phyloP scores from a whole-genome alignment of 116 monocot genomes.

The Cymodocea nodosa region DNA sequence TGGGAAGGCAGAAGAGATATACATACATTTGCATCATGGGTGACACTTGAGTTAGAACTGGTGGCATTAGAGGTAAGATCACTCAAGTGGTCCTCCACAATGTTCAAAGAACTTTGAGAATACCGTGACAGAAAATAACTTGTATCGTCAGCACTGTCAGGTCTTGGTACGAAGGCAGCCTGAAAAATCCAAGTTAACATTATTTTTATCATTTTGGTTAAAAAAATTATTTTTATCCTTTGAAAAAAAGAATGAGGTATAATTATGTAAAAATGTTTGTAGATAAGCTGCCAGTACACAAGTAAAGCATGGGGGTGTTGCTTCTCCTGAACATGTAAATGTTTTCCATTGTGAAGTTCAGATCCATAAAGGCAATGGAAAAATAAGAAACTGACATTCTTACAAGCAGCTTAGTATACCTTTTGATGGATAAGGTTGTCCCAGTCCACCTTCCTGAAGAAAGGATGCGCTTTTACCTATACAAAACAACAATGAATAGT shows the following conservation, averaged over 20 bases:
- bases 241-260: too few relatives aligned
- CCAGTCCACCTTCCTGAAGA: conserved; percentile 62
- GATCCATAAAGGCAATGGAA: neutral
- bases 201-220: too few relatives aligned
- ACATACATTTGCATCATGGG: conserved; percentile 24
- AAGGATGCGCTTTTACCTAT: conserved; percentile 61
- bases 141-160: conserved; percentile 63
- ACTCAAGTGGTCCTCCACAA: conserved; percentile 26
- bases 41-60: conserved; percentile 20
- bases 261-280: too few relatives aligned
- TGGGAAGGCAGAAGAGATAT: neutral
- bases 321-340: too few relatives aligned
- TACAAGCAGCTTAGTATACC: conserved; percentile 18
- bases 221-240: too few relatives aligned
- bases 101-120: conserved; percentile 23
- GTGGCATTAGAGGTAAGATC: conserved; percentile 28
- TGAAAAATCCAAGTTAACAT: conserved; percentile 11
- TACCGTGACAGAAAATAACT: conserved; percentile 64
- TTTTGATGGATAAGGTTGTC: conserved; percentile 47
- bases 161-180: conserved; percentile 71
- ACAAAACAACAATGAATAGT: neutral
- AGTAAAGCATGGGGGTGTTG: too few relatives aligned
- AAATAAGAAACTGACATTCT: neutral
- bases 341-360: too few relatives aligned
- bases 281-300: too few relatives aligned